Base-by-base conservation (phyloP, 202 grass and related monocot genomes). In the Sporobolus alterniflorus region DNA sequence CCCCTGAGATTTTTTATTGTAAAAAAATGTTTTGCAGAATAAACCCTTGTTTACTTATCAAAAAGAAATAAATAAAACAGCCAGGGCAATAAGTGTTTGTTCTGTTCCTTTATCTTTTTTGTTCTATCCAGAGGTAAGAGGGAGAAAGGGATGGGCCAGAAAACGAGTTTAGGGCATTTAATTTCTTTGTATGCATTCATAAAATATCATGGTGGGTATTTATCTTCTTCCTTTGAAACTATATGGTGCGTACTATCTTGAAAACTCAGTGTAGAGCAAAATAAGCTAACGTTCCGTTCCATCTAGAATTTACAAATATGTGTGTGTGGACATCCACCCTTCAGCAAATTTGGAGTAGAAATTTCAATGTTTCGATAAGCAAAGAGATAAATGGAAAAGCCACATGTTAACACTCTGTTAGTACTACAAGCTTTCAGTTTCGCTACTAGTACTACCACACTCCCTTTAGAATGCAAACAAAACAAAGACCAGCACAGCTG, bases 151-250 rank as follows among this genome's bases (percentile, higher is more conserved):
- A 75, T 42, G 17, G 41, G 70, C 22, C 14, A 75, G 86, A 64
- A 86, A 78, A 75, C 14, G 70, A 73, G 34, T 85, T 74, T 65
- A 88, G 64, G 64, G 43, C 50, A 81, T 84, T 73, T 64, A 74
- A 72, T 73, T 83, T 54, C 4, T 44, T 13, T 80, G 69, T 83
- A 16, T n/a, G 34, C 1, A 44, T 63, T 39, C 28, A 16, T 56
- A 87, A 32, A 55, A 34, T 48, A 59, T 56, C 59, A 47, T 71
- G 46, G 12, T 56, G 47, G 15, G 24, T 82, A 22, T 28, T 28
- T 82, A 64, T 43, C 9, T 34, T 50, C 54, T 52, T 16, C 28
- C 48, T 33, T 2, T 24, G 33, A 65, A 77, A 46, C 36, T n/a
- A 40, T 54, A 55, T 43, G 14, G 50, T 54, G 34, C 16, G 0